Conservation (phyloP, 2,329 filamentous ascomycete species). For the Colletotrichum phormii region DNA sequence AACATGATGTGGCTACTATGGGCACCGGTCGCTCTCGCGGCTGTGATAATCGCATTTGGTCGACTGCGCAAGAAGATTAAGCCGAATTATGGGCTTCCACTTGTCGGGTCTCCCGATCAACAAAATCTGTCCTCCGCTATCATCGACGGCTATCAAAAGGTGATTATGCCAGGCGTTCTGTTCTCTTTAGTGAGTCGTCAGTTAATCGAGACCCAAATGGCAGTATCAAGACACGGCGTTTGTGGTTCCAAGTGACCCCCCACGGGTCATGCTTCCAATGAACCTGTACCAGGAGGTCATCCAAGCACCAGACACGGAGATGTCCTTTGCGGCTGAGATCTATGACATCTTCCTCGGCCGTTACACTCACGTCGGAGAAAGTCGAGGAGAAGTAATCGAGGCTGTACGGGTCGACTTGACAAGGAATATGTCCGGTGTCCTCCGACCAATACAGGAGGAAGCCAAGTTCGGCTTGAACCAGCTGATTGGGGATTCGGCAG, state of each 20-base stretch:
- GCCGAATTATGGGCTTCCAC: conserved; percentile 12
- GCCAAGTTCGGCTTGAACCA: conserved; percentile 18
- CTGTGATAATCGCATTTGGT: background rate
- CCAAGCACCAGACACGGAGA: conserved; percentile 17
- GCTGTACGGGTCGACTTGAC: conserved; percentile 34
- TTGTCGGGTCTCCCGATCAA: conserved; percentile 14
- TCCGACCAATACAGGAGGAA: conserved; percentile 32
- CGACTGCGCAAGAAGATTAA: conserved; percentile 16
- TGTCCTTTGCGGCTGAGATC: conserved; percentile 26
- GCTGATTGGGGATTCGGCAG: conserved; percentile 2
- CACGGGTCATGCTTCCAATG: conserved; percentile 31
- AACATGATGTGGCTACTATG: conserved; percentile 27
- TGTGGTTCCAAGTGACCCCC: conserved; percentile 20
- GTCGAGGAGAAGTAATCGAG: background rate
- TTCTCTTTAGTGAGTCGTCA: background rate
- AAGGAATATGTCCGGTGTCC: background rate
- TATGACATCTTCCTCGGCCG: conserved; percentile 37
- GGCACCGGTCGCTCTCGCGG: background rate
- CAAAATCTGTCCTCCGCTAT: conserved; percentile 13
- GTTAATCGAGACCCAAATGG: background rate
- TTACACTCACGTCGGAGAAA: conserved; percentile 34
- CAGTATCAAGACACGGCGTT: conserved; percentile 29
- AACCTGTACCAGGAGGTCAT: conserved; percentile 29
- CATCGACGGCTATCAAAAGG: conserved; percentile 16
- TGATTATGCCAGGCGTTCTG: background rate